Evolutionary conservation across 192 early-diverging fungal species (phyloP).

Genomic region (Backusella psychrophila): DNA sequence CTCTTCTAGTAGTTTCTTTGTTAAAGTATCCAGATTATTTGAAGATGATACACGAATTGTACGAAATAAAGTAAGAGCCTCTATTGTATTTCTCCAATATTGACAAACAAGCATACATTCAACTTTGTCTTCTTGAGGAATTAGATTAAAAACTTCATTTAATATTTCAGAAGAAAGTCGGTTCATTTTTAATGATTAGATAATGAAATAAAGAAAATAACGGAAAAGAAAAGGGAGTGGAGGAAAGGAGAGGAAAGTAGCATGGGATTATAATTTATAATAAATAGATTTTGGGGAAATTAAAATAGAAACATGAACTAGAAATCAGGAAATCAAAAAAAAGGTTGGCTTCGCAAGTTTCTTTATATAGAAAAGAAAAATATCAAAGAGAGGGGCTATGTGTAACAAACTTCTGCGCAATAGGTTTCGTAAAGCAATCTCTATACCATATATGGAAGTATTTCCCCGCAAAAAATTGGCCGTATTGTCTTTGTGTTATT

Average conservation of each 20-base stretch:
- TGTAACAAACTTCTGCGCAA: not conserved
- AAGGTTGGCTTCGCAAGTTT: not conserved
- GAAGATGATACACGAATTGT: not conserved
- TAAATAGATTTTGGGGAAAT: not conserved
- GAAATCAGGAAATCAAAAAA: not conserved
- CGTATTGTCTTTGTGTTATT: too few species aligned
- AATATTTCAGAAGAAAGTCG: not conserved
- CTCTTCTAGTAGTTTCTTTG: not conserved
- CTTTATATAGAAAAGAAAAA: not conserved
- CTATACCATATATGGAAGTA: not conserved
- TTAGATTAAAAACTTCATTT: not conserved
- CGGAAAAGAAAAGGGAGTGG: not conserved
- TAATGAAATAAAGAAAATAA: not conserved
- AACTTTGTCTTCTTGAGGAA: not conserved
- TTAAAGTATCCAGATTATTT: not conserved
- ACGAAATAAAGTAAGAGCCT: not conserved
- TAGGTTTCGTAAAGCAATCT: not conserved
- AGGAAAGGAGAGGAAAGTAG: not conserved
- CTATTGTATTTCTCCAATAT: not conserved
- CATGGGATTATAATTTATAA: not conserved
- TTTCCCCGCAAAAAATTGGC: not conserved
- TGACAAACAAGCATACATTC: not conserved
- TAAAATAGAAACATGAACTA: not conserved
- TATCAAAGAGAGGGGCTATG: not conserved
- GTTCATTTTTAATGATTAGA: not conserved